Evolutionary conservation across 176 grass and related monocot genomes (phyloP).

Genomic region (Aegilops tauschii): DNA sequence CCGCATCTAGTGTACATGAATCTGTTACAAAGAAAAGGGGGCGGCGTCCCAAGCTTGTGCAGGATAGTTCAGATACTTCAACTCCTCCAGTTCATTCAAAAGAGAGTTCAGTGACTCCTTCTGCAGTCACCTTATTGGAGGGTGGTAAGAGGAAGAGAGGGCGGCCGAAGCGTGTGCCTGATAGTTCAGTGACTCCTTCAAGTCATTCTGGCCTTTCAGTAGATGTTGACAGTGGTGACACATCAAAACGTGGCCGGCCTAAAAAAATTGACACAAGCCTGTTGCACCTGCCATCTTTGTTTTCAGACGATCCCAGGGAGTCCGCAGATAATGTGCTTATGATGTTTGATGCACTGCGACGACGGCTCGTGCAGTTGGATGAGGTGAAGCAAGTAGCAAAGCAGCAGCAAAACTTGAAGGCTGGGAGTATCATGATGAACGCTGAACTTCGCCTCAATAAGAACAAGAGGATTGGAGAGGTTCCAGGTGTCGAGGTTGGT

Average conservation of each 20-base stretch:
- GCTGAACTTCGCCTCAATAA: slow-evolving; percentile 69
- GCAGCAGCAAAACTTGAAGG: slow-evolving; percentile 64
- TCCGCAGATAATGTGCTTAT: slow-evolving; percentile 71
- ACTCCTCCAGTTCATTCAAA: slow-evolving; percentile 27
- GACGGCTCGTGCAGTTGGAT: slow-evolving; percentile 71
- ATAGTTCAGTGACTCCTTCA: slow-evolving; percentile 24
- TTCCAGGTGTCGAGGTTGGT: slow-evolving; percentile 73
- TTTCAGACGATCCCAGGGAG: slow-evolving; percentile 61
- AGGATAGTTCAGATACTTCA: slow-evolving; percentile 20
- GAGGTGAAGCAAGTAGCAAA: slow-evolving; percentile 59
- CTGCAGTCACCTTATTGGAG: neutral
- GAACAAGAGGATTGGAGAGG: slow-evolving; percentile 63
- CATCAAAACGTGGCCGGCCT: slow-evolving; percentile 29
- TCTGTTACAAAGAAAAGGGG: slow-evolving; percentile 37
- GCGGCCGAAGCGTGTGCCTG: slow-evolving; percentile 17
- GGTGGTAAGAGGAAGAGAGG: slow-evolving; percentile 49
- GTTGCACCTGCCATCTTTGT: slow-evolving; percentile 25
- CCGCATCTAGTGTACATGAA: slow-evolving; percentile 16
- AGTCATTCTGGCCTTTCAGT: slow-evolving; percentile 22
- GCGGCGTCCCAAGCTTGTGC: slow-evolving; percentile 24
- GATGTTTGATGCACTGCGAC: slow-evolving; percentile 73
- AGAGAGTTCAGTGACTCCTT: slow-evolving; percentile 5
- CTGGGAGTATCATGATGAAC: slow-evolving; percentile 78
- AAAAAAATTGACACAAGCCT: slow-evolving; percentile 48
- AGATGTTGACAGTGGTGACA: slow-evolving; percentile 16